A percentile compares a stretch with the other conserved stretches of the same genome.
Conservation (phyloP, 2,329 filamentous ascomycete genomes). For the Colletotrichum limetticola region DNA sequence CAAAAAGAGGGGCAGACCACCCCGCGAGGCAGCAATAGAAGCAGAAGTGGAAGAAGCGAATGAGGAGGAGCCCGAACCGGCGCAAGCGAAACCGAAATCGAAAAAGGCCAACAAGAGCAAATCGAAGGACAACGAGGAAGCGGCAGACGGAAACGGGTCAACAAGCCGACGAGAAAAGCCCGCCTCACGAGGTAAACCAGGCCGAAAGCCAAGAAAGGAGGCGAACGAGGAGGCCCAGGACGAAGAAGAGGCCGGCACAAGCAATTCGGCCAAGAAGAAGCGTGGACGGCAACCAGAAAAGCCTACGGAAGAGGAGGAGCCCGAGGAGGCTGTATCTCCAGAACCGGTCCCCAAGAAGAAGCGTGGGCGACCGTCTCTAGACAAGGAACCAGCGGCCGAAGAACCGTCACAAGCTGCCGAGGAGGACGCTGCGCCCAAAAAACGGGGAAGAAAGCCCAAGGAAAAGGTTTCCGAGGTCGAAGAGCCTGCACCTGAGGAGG, state of each 20-base stretch:
- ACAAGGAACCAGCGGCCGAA: constrained; percentile 25
- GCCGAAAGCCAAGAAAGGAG: constrained; percentile 9
- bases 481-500: neutral
- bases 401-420: constrained; percentile 21
- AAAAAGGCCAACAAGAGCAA: neutral
- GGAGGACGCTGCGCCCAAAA: constrained; percentile 18
- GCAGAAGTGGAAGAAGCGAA: neutral
- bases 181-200: neutral
- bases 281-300: constrained; percentile 3
- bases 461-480: constrained; percentile 1
- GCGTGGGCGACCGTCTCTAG: constrained; percentile 42
- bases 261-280: neutral
- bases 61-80: constrained; percentile 2
- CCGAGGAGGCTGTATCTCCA: constrained; percentile 35
- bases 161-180: neutral
- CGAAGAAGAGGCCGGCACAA: neutral
- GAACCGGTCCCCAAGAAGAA: constrained; percentile 37
- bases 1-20: constrained; percentile 25
- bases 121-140: neutral
- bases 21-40: constrained; percentile 1
- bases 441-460: constrained; percentile 17
- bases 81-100: neutral
- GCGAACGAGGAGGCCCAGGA: neutral
- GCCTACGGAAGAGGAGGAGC: neutral
- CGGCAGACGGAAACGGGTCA: neutral